A percentile compares a stretch with the other conserved stretches of the same genome.
phyloP scores from a whole-genome alignment of 208 protist genomes.

The Trypanosoma brucei region DNA sequence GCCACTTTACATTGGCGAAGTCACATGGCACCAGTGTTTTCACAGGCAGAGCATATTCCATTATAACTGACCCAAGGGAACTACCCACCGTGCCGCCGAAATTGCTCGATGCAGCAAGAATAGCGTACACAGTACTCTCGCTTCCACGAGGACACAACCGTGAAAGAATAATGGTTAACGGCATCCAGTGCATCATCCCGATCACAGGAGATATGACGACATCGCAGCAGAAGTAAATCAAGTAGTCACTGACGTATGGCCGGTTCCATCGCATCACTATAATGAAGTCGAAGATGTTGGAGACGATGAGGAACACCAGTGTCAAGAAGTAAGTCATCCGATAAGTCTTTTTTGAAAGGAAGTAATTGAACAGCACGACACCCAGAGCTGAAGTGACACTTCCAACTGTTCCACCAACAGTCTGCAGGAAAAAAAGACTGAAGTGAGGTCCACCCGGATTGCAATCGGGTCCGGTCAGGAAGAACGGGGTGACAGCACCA shows the following conservation, averaged over 20 bases:
- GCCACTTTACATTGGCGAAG: constrained; percentile 42
- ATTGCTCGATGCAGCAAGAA: constrained; percentile 46
- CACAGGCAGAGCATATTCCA: constrained; percentile 44
- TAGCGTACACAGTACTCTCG: constrained; percentile 46
- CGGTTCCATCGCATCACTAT: constrained; percentile 62
- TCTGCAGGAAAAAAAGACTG: constrained; percentile 59
- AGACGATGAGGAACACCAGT: constrained; percentile 29
- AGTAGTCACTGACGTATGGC: constrained; percentile 17
- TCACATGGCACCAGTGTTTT: constrained; percentile 47
- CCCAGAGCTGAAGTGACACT: constrained; percentile 35
- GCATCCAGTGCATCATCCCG: constrained; percentile 53
- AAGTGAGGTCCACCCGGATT: constrained; percentile 47
- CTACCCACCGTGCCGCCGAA: constrained; percentile 37
- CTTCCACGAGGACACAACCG: constrained; percentile 51
- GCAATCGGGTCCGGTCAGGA: constrained; percentile 37
- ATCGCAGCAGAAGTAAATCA: constrained; percentile 40
- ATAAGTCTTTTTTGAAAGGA: constrained; percentile 51
- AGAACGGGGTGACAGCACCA: constrained; percentile 42
- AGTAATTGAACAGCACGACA: constrained; percentile 42
- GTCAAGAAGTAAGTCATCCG: constrained; percentile 44
- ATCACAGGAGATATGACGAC: constrained; percentile 42
- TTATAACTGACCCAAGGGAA: constrained; percentile 41
- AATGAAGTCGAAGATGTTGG: constrained; percentile 51
- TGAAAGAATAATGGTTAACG: constrained; percentile 44
- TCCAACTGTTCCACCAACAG: constrained; percentile 39